Base-by-base conservation (phyloP, 805 yeast genomes). In the Pichia ethanolica region DNA sequence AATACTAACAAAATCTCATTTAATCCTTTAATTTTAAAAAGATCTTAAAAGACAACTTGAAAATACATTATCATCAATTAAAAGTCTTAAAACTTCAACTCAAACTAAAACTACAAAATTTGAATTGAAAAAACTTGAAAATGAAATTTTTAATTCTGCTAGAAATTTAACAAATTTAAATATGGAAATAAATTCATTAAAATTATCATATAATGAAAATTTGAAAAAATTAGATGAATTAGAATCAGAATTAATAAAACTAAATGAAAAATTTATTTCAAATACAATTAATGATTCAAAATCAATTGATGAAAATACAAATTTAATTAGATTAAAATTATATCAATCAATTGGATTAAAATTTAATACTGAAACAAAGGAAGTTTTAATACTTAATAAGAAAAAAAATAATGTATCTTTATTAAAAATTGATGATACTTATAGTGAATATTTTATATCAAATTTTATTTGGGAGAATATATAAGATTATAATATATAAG, bases 391-490 rank as follows among this genome's bases (percentile, higher is more conserved):
- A 4, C 68, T 74, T 51, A 79, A 78, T 59, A 73, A 72, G 48
- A 63, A 63, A n/a, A 65, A 65, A 30, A 75, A 75, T 44, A 62
- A 69, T 30, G 66, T 80, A 1, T 77, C 75, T 56, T 68, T 77
- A 8, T 64, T 84, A 46, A 74, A 78, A 30, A 73, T 81, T 34
- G 75, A 72, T 28, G 64, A 60, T 42, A 75, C 78, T 51, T 78
- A 81, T 53, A 79, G 85, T 57, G 82, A 81, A 51, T 83, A 74
- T 58, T 86, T 85, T 63, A 75, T 85, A 33, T 76, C 88, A 12
- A 86, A 87, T 59, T 83, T 78, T 60, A 77, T 87, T 34, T 87
- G 96, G 96, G 93, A 86, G 53, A 74, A 77, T 47, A 56, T 79
- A 54, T 73, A 51, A 56, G 20, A 20, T 20, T 20, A 20, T 20